Base-by-base conservation (phyloP, 495 filamentous ascomycete genomes). In the Tuber umbilicatum region DNA sequence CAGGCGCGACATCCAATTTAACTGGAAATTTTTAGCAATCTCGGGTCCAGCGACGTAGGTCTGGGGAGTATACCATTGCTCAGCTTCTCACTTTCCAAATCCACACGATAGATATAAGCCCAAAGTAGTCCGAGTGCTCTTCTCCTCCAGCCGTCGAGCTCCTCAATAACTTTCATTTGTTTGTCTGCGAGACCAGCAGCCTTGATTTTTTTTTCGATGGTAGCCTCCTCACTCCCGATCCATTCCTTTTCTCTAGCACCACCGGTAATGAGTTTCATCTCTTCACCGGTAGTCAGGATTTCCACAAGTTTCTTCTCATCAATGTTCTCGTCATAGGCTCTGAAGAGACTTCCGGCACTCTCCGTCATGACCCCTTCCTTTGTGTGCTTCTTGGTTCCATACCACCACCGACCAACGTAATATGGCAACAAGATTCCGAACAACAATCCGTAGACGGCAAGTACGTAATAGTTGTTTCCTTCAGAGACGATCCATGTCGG, bases 321-420 rank as follows among this genome's bases (percentile, higher is more conserved):
- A 75, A 93, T 91, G 74, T 89, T 86, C 40, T 97, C 93, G 73
- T 92, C 88, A 85, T 95, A 98, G 82, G 95, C 93, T 73, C 89
- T 89, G 87, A 99, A 97, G 55, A 99, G 89, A 73, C 92, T 92
- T 79, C 95, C 95, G 73, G 95, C 94, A 83, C 91, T 97, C 78
- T 93, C 92, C 73, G 97, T 90, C 50, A 97, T 86, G 42, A 98
- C 91, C 76, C 91, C 91, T 84, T 99, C 95, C 84, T 93, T 95
- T 31, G 95, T 97, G 82, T 92, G 87, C 69, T 90, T 87, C 82
- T 97, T 93, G 10, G 93, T 97, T 72, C 95, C 95, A 83, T 98
- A 99, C 95, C 95, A 99, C 95, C 95, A 99, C 45, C 90, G 91
- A 39, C 95, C 95, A 50, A 98, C 96, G 70, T 96, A 86, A 81